phyloP scores from a whole-genome alignment of 805 yeast species.

The Candida namnaoensis region DNA sequence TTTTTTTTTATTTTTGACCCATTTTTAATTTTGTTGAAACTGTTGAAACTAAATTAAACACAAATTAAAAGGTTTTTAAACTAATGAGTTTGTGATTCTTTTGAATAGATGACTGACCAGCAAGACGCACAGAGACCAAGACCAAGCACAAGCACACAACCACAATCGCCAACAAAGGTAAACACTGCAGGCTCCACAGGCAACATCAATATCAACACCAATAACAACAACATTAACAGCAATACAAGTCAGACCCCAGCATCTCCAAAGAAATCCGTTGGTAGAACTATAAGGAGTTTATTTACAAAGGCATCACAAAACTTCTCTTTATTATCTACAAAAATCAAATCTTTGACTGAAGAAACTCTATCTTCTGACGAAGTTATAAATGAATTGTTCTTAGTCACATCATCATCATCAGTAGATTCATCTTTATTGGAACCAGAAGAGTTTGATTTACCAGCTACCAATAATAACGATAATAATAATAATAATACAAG shows the following conservation, averaged over 20 bases:
- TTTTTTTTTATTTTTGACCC: no score
- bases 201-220: no score
- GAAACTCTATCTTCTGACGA: constrained; percentile 42
- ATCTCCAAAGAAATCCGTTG: constrained; percentile 1
- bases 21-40: no score
- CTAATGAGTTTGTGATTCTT: no score
- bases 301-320: constrained; percentile 30
- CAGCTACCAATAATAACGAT: constrained; percentile 7
- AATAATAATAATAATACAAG: constrained; percentile 3
- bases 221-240: no score
- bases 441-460: constrained; percentile 10
- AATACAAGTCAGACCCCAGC: not conserved
- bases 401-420: constrained; percentile 26
- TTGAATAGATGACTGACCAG: no score
- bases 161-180: no score
- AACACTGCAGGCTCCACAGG: no score
- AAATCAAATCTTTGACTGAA: constrained; percentile 36
- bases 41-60: no score
- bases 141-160: no score
- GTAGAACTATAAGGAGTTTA: constrained; percentile 18
- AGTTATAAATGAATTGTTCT: constrained; percentile 40
- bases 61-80: no score
- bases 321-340: constrained; percentile 24
- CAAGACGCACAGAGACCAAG: no score
- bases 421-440: constrained; percentile 18